phyloP scores from a whole-genome alignment of 805 yeast genomes.

The Vanderwaltozyma verrucispora region DNA sequence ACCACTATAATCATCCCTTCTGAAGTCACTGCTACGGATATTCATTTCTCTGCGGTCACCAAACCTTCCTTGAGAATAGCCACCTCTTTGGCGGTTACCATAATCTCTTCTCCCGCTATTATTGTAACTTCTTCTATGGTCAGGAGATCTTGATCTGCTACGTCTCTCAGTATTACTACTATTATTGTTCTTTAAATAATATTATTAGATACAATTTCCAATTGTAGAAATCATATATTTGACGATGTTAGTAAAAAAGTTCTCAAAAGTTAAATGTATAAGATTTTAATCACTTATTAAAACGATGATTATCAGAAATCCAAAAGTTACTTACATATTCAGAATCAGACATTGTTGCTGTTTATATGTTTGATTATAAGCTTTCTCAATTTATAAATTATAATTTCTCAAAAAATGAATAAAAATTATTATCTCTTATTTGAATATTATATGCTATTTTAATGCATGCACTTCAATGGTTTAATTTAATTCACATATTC shows the following conservation, averaged over 20 bases:
- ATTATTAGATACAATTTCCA: not conserved
- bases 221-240: not conserved
- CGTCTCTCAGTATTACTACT: constrained; percentile 3
- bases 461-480: no score
- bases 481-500: no score
- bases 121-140: not conserved
- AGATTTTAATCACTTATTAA: no score
- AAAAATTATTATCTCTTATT: no score
- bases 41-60: constrained; percentile 21
- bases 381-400: no score
- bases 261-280: no score
- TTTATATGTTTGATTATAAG: no score
- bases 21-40: constrained; percentile 5
- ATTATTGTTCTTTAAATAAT: not conserved
- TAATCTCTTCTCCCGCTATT: not conserved
- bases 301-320: not conserved
- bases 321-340: not conserved
- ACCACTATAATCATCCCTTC: not conserved
- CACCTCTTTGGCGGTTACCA: not conserved
- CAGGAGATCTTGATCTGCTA: constrained; percentile 18
- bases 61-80: constrained; percentile 6
- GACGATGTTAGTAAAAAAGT: no score
- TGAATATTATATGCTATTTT: no score
- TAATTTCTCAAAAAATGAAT: no score
- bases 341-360: not conserved